Evolutionary conservation across 768 basidiomycete species (phyloP), one percentile per base, ranked within the genome.

Genomic region (Multifurca ochricompacta): DNA sequence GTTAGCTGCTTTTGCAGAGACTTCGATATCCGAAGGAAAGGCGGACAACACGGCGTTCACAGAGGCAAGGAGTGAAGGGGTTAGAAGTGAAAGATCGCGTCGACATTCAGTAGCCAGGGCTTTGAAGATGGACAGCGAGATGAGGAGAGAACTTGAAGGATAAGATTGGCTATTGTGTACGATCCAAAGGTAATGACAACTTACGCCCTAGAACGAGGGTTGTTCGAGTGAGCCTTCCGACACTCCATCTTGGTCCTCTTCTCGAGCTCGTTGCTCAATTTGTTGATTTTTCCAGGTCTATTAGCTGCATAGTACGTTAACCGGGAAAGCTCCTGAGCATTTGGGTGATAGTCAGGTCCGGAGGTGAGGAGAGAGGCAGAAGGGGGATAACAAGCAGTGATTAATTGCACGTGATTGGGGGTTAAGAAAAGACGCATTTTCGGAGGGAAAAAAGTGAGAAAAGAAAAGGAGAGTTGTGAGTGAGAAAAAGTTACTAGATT

Each of bases 271-370:
- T 71, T 70, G 23, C 83, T 82, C 28, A 91, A 72, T 65, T 91
- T 91, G 57, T 81, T 74, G 21, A 91, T 74, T 70, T 92, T 92
- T 27, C 83, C 81, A 3, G 89, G 86, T 62, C 79, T 78, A 66
- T 92, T 92, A 1, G 88, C 81, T 13, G 86, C 89, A 72, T 89
- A 91, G 67, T 92, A 92, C 3, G 87, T 88, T 46, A 92, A 74
- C 16, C 85, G 79, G 47, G 90, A 91, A 14, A 91, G 76, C 63
- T 92, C 90, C 67, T 91, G 90, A 0, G 85, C 75, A 61, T 91
- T 91, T 11, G 90, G 89, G 11, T 77, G 78, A 68, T 82, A 90
- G 53, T 85, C 81, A 46, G 91, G 85, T 32, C 81, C 87, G 19
- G 88, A 77, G 16, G 85, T 81, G 49, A 83, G 72, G 31, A 94